These are phyloP conservation scores for Monarda citriodora DNA, from an alignment of 305 asterid species.

Conservation along the genomic window DNA sequence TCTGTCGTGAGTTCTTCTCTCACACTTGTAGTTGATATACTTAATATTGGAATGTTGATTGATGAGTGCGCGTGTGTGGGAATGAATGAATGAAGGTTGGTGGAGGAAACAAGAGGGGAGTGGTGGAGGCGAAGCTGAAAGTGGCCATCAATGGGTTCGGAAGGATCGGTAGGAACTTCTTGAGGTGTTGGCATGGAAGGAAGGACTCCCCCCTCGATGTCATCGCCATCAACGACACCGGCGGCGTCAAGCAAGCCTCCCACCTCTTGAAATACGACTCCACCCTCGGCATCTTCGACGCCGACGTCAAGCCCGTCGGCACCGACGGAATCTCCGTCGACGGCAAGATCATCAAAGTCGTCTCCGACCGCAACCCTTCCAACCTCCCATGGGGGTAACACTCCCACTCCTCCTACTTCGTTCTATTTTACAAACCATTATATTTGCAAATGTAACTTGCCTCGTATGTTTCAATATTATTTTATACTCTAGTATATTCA, in stretches of 20 bases:
- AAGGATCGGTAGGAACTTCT: slow-evolving; percentile 89
- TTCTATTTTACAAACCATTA: no score
- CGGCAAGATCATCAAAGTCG: slow-evolving; percentile 79
- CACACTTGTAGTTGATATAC: neutral
- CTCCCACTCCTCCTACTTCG: neutral
- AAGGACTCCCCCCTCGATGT: slow-evolving; percentile 91
- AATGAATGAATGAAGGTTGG: slow-evolving; percentile 41
- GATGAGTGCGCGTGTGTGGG: slow-evolving; percentile 7
- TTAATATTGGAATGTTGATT: neutral
- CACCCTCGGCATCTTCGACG: slow-evolving; percentile 87
- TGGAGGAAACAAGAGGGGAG: slow-evolving; percentile 70
- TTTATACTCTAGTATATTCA: no score
- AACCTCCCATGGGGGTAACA: slow-evolving; percentile 87
- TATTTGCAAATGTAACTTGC: no score
- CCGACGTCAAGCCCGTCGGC: slow-evolving; percentile 78
- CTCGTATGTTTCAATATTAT: no score
- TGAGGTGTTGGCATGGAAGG: slow-evolving; percentile 97
- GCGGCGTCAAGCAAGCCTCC: slow-evolving; percentile 95
- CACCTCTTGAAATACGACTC: slow-evolving; percentile 98
- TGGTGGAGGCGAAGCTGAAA: slow-evolving; percentile 85
- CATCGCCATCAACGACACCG: slow-evolving; percentile 86
- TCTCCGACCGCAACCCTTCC: slow-evolving; percentile 75
- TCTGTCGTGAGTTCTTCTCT: slow-evolving; percentile 57
- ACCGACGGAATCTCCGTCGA: slow-evolving; percentile 72
- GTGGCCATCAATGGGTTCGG: slow-evolving; percentile 98